These are phyloP conservation scores for Sclerotinia minor DNA, from an alignment of 2,329 filamentous ascomycete genomes.

Conservation along the genomic window DNA sequence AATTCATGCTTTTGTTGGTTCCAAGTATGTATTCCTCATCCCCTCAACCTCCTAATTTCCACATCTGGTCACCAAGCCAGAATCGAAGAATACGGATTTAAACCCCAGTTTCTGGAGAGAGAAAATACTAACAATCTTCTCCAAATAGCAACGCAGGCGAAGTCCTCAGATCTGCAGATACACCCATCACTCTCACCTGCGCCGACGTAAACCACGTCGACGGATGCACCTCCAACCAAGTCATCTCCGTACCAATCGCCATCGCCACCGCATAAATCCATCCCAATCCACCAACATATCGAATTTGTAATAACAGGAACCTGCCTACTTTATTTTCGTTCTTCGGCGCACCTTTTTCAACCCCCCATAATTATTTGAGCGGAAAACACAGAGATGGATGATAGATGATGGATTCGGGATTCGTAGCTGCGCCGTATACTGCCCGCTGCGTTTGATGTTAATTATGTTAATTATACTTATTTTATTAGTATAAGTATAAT, in stretches of 20 bases:
- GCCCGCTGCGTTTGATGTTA: too few relatives aligned
- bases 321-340: not conserved
- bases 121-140: not conserved
- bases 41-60: not conserved
- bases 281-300: not conserved
- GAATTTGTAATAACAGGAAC: not conserved
- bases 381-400: too few relatives aligned
- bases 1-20: constrained; percentile 34
- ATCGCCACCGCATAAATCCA: not conserved
- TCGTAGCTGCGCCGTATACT: not conserved
- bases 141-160: constrained; percentile 1
- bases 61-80: not conserved
- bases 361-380: not conserved
- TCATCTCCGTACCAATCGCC: not conserved
- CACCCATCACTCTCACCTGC: constrained; percentile 10
- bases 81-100: not conserved
- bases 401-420: not conserved
- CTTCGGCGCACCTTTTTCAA: not conserved
- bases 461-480: not conserved
- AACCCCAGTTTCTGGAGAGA: not conserved
- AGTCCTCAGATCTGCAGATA: constrained; percentile 9
- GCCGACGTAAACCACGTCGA: constrained; percentile 22
- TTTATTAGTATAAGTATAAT: too few relatives aligned
- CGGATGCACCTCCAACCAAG: constrained; percentile 24
- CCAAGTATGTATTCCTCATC: constrained; percentile 28